phyloP scores from a whole-genome alignment of 306 rosid genomes.

The Malus fusca region DNA sequence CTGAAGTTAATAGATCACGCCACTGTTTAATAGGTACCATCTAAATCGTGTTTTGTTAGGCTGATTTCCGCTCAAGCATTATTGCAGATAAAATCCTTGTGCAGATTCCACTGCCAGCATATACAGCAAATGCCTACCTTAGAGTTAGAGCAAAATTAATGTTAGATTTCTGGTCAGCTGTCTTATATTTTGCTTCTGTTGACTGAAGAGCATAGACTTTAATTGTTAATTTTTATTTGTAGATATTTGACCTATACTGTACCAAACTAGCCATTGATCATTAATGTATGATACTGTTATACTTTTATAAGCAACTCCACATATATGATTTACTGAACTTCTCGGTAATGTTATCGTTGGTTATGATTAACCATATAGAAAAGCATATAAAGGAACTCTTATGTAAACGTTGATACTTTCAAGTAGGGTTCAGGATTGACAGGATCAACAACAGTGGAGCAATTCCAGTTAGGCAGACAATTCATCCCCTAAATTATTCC shows the following conservation, averaged over 20 bases:
- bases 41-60: constrained; percentile 36
- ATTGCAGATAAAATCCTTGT: constrained; percentile 62
- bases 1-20: constrained; percentile 12
- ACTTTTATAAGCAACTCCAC: background rate
- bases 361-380: background rate
- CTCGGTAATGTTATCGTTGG: background rate
- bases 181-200: background rate
- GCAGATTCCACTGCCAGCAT: constrained; percentile 77
- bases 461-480: background rate
- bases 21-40: constrained; percentile 53
- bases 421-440: background rate
- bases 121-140: background rate
- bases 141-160: background rate
- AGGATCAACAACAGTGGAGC: background rate
- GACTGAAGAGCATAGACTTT: background rate
- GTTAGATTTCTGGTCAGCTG: background rate
- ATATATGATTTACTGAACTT: background rate
- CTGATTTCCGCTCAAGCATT: constrained; percentile 65
- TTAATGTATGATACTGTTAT: background rate
- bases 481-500: background rate
- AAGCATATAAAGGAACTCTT: background rate
- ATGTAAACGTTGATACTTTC: background rate
- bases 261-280: background rate
- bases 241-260: background rate
- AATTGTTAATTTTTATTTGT: background rate